A percentile compares a stretch with the other conserved stretches of the same genome.
Conservation (phyloP, 805 yeast species). For the Metschnikowia bowlesiae region DNA sequence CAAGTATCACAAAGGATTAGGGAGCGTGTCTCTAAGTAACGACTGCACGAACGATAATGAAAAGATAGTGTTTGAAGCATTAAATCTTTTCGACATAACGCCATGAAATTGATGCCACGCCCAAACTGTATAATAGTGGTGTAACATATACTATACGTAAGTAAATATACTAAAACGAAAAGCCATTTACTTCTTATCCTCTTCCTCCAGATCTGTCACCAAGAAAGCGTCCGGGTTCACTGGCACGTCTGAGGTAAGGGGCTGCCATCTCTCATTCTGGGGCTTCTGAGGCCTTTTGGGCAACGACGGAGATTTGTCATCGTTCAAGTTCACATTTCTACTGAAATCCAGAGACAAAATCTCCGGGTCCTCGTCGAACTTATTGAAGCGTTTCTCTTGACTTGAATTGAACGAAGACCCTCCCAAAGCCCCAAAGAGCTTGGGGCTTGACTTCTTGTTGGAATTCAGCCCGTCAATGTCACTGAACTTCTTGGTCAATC, state of each 20-base stretch:
- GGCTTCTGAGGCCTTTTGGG: slow-evolving; percentile 16
- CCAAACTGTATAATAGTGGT: slow-evolving; percentile 10
- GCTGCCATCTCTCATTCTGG: slow-evolving; percentile 31
- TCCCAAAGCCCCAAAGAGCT: slow-evolving; percentile 44
- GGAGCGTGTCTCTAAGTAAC: slow-evolving; percentile 18
- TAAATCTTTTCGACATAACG: slow-evolving; percentile 13
- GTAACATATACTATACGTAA: not conserved
- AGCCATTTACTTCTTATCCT: slow-evolving; percentile 19
- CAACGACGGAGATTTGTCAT: slow-evolving; percentile 23
- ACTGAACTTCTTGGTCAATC: slow-evolving; percentile 49
- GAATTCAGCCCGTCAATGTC: slow-evolving; percentile 8
- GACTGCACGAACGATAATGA: slow-evolving; percentile 17
- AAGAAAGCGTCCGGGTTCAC: slow-evolving; percentile 41
- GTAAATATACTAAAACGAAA: slow-evolving; percentile 2
- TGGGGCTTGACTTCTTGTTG: slow-evolving; percentile 21
- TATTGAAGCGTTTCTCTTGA: slow-evolving; percentile 22
- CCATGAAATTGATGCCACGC: slow-evolving; percentile 6
- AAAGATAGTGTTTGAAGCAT: slow-evolving; percentile 11
- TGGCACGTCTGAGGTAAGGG: slow-evolving; percentile 35
- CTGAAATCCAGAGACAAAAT: slow-evolving; percentile 49
- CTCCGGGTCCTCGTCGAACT: slow-evolving; percentile 52
- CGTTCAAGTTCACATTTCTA: slow-evolving; percentile 39
- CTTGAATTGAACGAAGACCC: slow-evolving; percentile 35
- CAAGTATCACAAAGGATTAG: slow-evolving; percentile 31
- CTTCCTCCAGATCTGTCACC: slow-evolving; percentile 43